A percentile compares a stretch with the other conserved stretches of the same genome.
Evolutionary conservation across 1,284 basidiomycete species (phyloP).

Genomic region (Ustilago xerochloae): DNA sequence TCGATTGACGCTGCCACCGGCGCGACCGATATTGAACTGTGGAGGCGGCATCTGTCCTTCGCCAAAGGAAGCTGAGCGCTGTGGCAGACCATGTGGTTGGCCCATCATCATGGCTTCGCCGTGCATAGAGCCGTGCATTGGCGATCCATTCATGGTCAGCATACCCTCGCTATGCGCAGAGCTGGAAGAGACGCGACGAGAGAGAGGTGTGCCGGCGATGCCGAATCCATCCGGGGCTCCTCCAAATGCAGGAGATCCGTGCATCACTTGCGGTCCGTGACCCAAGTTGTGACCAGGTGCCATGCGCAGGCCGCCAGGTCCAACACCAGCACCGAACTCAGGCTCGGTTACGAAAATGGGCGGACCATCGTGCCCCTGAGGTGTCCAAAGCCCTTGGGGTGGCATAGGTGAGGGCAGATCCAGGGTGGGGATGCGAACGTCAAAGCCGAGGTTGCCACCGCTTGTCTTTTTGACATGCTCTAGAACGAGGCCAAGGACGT

Average conservation of each 20-base stretch:
- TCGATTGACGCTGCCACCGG: constrained; percentile 9
- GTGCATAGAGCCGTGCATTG: constrained; percentile 42
- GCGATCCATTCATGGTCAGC: constrained; percentile 40
- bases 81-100: constrained; percentile 22
- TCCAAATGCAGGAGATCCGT: constrained; percentile 6
- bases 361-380: constrained; percentile 55
- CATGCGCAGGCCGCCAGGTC: constrained; percentile 26
- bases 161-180: constrained; percentile 48
- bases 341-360: constrained; percentile 61
- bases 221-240: constrained; percentile 19
- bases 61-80: constrained; percentile 44
- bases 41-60: constrained; percentile 47
- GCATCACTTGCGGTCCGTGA: constrained; percentile 21
- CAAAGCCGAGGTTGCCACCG: constrained; percentile 53
- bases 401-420: constrained; percentile 54
- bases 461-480: constrained; percentile 56
- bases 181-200: constrained; percentile 42
- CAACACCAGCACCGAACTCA: constrained; percentile 36
- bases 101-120: constrained; percentile 31
- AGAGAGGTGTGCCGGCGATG: constrained; percentile 31
- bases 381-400: constrained; percentile 44
- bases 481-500: constrained; percentile 45
- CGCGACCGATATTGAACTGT: constrained; percentile 33
- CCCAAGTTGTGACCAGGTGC: constrained; percentile 11
- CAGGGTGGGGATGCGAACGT: constrained; percentile 45